phyloP scores from a whole-genome alignment of 208 protist species.

The Wallacemonas rigidus region DNA sequence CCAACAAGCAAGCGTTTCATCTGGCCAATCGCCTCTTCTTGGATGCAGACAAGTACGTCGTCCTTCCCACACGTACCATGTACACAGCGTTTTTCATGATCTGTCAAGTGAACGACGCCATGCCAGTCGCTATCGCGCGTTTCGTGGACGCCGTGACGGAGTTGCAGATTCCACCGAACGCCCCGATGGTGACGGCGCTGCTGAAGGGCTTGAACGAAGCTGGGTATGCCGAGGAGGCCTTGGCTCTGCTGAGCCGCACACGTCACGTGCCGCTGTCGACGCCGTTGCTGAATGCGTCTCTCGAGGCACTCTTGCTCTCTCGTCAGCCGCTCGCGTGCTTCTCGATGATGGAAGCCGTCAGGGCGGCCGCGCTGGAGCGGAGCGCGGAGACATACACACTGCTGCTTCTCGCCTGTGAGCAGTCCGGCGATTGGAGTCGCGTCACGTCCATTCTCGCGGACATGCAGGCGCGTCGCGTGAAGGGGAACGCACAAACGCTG shows the following conservation, averaged over 20 bases:
- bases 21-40: conserved; percentile 75
- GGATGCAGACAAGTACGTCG: conserved; percentile 76
- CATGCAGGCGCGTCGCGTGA: conserved; percentile 76
- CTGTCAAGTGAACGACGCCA: conserved; percentile 69
- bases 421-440: conserved; percentile 65
- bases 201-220: conserved; percentile 76
- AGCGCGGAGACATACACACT: conserved; percentile 82
- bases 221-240: conserved; percentile 80
- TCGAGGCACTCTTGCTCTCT: conserved; percentile 82
- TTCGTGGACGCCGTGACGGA: conserved; percentile 63
- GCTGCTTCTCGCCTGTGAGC: conserved; percentile 79
- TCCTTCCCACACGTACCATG: conserved; percentile 80
- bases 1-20: conserved; percentile 54
- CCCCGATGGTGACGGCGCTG: conserved; percentile 73
- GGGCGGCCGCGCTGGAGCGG: conserved; percentile 25
- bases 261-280: conserved; percentile 72
- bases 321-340: conserved; percentile 72
- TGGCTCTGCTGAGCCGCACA: conserved; percentile 64
- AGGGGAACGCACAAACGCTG: conserved; percentile 69
- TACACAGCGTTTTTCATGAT: conserved; percentile 83
- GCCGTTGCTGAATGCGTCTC: conserved; percentile 73
- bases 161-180: conserved; percentile 71
- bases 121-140: conserved; percentile 73
- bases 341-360: conserved; percentile 58
- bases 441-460: conserved; percentile 65